These are phyloP conservation scores for Phaeotremella fagi DNA, from an alignment of 768 basidiomycete species.

Conservation along the genomic window DNA sequence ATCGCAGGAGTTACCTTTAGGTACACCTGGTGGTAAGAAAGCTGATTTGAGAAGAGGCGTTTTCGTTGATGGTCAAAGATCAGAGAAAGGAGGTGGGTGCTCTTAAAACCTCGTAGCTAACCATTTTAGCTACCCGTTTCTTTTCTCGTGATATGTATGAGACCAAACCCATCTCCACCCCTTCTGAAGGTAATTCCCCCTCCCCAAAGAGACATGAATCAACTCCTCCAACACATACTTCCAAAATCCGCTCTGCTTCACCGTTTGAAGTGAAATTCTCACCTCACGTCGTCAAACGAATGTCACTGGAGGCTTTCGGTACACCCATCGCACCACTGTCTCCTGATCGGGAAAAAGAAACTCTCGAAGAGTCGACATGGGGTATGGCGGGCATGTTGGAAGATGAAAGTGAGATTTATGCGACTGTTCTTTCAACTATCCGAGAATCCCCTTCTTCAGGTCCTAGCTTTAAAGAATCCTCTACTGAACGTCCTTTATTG, in stretches of 20 bases:
- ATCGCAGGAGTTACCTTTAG: conserved; percentile 17
- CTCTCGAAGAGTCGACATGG: conserved; percentile 15
- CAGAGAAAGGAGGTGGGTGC: conserved; percentile 26
- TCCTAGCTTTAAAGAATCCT: too few relatives aligned
- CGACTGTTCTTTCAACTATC: conserved; percentile 10
- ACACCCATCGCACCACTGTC: conserved; percentile 6
- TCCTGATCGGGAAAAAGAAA: not conserved
- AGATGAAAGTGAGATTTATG: conserved; percentile 1
- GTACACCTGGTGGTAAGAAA: conserved; percentile 34
- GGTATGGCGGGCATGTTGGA: conserved; percentile 9
- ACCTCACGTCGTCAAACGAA: conserved; percentile 31
- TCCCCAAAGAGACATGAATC: conserved; percentile 1
- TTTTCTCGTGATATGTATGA: conserved; percentile 38
- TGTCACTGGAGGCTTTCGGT: conserved; percentile 38
- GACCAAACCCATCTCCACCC: not conserved
- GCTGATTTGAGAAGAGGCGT: conserved; percentile 18
- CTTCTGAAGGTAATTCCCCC: conserved; percentile 2
- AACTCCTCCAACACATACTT: not conserved
- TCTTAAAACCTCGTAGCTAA: not conserved
- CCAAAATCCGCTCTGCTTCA: conserved; percentile 18
- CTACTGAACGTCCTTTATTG: too few relatives aligned
- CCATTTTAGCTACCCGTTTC: conserved; percentile 26
- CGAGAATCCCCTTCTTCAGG: conserved; percentile 4
- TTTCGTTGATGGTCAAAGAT: conserved; percentile 15
- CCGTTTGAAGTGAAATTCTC: conserved; percentile 39